A percentile compares a stretch with the other conserved stretches of the same genome.
Conservation (phyloP, 768 basidiomycete species). For the Termitomyces sp. region DNA sequence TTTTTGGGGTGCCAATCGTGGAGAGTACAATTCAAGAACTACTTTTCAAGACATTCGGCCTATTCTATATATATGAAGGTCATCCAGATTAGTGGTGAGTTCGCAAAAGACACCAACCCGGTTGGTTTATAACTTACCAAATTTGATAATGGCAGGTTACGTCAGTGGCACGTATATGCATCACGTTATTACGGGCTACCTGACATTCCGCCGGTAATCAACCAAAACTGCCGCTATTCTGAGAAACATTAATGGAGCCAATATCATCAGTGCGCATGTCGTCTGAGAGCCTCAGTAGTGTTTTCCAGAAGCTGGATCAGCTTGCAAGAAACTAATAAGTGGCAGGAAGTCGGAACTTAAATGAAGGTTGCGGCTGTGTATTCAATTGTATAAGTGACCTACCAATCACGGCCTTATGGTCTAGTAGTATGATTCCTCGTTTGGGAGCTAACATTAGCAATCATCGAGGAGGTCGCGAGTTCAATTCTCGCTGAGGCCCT, state of each 20-base stretch:
- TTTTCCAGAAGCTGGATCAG: background rate
- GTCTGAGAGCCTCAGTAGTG: background rate
- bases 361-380: too few species aligned
- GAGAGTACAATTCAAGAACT: background rate
- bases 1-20: background rate
- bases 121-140: too few species aligned
- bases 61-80: background rate
- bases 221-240: background rate
- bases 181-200: too few species aligned
- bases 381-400: too few species aligned
- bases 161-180: background rate
- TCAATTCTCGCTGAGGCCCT: conserved; percentile 12
- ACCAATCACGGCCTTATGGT: conserved; percentile 13
- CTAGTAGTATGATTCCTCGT: conserved; percentile 15
- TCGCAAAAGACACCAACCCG: too few species aligned
- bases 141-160: background rate
- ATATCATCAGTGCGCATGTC: background rate
- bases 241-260: background rate
- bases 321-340: too few species aligned
- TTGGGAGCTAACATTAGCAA: background rate
- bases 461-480: conserved; percentile 10
- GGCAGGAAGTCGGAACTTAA: too few species aligned
- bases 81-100: background rate
- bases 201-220: background rate
- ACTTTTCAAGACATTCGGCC: too few species aligned